A percentile compares a stretch with the other conserved stretches of the same genome.
These are phyloP conservation scores for Phytopythium cucurbitacearum DNA, from an alignment of 352 stramenopile species.

Conservation along the genomic window DNA sequence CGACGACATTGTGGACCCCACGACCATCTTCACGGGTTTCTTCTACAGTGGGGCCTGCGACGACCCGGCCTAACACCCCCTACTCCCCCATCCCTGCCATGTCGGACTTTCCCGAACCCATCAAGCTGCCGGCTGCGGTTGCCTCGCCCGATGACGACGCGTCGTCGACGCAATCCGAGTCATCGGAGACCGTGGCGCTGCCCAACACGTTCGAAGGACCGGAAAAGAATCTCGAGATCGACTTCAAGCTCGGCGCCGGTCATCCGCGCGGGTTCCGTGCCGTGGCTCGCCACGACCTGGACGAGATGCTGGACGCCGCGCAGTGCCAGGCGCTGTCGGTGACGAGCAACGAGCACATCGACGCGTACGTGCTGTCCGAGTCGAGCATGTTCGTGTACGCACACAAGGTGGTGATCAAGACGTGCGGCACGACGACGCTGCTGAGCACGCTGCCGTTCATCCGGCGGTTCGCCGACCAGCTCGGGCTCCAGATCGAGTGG, in stretches of 20 bases:
- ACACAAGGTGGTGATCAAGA: slow-evolving; percentile 99
- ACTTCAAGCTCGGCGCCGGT: slow-evolving; percentile 83
- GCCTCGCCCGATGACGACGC: slow-evolving; percentile 57
- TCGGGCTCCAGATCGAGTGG: slow-evolving; percentile 97
- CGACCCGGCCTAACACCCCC: slow-evolving; percentile 78
- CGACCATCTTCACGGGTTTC: slow-evolving; percentile 87
- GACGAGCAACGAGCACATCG: slow-evolving; percentile 95
- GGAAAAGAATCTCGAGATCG: slow-evolving; percentile 96
- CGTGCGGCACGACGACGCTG: slow-evolving; percentile 98
- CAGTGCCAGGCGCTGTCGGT: slow-evolving; percentile 97
- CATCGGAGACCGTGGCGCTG: slow-evolving; percentile 42
- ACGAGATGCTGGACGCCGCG: slow-evolving; percentile 93
- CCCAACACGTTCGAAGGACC: slow-evolving; percentile 96
- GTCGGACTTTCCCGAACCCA: slow-evolving; percentile 55
- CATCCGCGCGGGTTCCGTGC: slow-evolving; percentile 86
- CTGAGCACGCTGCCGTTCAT: slow-evolving; percentile 90
- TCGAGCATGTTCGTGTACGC: slow-evolving; percentile 99
- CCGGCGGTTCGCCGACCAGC: slow-evolving; percentile 68
- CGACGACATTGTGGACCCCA: slow-evolving; percentile 87
- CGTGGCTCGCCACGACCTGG: slow-evolving; percentile 84
- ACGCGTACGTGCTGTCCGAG: slow-evolving; percentile 95
- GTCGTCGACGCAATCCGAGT: slow-evolving; percentile 67
- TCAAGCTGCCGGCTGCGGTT: slow-evolving; percentile 42
- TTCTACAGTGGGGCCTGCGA: slow-evolving; percentile 90
- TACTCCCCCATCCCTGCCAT: slow-evolving; percentile 1